phyloP scores from a whole-genome alignment of 2,329 filamentous ascomycete genomes.

The Fusarium musae region DNA sequence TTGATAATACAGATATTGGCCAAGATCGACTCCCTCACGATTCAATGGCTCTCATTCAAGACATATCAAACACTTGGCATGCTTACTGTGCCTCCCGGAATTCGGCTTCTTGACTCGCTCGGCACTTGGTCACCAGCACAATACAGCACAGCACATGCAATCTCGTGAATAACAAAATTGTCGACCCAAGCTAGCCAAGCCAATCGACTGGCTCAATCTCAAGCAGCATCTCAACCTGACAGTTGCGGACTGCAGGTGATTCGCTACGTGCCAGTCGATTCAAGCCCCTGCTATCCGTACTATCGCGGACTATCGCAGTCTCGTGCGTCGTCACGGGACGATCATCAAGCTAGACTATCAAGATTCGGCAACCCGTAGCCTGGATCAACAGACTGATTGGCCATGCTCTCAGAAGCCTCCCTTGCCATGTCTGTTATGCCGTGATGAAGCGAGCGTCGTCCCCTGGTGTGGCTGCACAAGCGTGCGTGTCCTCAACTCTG shows the following conservation, averaged over 20 bases:
- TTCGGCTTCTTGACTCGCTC: constrained; percentile 32
- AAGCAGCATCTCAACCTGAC: constrained; percentile 29
- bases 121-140: constrained; percentile 30
- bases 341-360: constrained; percentile 15
- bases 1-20: constrained; percentile 10
- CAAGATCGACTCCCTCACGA: not conserved
- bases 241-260: constrained; percentile 40
- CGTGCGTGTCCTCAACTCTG: constrained; percentile 5
- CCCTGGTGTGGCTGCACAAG: constrained; percentile 23
- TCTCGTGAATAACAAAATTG: not conserved
- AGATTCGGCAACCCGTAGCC: constrained; percentile 4
- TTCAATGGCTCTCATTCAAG: constrained; percentile 9
- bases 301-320: constrained; percentile 16
- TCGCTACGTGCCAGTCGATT: constrained; percentile 14
- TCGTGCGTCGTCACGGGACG: constrained; percentile 41
- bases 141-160: not conserved
- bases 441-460: constrained; percentile 32
- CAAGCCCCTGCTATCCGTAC: not conserved
- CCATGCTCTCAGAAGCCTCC: not conserved
- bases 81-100: constrained; percentile 12
- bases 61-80: not conserved
- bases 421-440: constrained; percentile 28
- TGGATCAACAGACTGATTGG: constrained; percentile 7
- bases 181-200: constrained; percentile 6
- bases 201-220: constrained; percentile 10